These are phyloP conservation scores for Endocarpon pusillum DNA, from an alignment of 495 filamentous ascomycete species.

Conservation along the genomic window DNA sequence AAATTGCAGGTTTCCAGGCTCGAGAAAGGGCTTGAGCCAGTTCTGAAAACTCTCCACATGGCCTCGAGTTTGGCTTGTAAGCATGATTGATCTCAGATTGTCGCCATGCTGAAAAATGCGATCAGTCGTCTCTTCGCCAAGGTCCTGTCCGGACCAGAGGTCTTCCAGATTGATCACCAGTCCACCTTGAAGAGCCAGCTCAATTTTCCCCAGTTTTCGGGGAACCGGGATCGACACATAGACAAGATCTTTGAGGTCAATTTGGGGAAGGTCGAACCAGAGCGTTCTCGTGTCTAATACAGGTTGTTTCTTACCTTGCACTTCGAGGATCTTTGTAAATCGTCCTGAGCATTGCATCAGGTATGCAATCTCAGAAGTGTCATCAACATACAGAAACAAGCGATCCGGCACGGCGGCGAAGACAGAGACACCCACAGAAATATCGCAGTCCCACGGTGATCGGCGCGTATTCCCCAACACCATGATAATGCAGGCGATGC, in stretches of 20 bases:
- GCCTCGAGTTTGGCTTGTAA: conserved; percentile 5
- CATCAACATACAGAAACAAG: conserved; percentile 7
- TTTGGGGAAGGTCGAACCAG: conserved; percentile 15
- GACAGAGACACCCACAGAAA: conserved; percentile 5
- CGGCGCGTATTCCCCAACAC: conserved; percentile 4
- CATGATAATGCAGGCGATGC: conserved; percentile 12
- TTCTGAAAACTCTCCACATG: not conserved
- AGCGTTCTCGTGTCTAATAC: conserved; percentile 5
- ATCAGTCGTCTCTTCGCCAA: not conserved
- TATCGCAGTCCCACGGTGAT: not conserved
- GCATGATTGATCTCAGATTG: conserved; percentile 4
- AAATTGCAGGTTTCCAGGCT: not conserved
- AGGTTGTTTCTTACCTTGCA: not conserved
- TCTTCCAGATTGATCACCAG: conserved; percentile 1
- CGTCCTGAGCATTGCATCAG: conserved; percentile 7
- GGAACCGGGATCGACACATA: conserved; percentile 4
- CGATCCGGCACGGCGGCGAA: conserved; percentile 5
- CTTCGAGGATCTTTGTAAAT: conserved; percentile 4
- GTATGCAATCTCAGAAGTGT: not conserved
- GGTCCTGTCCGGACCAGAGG: not conserved
- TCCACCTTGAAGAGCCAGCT: conserved; percentile 3
- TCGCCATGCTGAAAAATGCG: conserved; percentile 1
- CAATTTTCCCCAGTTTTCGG: not conserved
- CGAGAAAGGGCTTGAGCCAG: not conserved
- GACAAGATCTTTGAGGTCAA: conserved; percentile 9